Base-by-base conservation (phyloP, 768 basidiomycete species). In the Leucocoprinus leucothites region DNA sequence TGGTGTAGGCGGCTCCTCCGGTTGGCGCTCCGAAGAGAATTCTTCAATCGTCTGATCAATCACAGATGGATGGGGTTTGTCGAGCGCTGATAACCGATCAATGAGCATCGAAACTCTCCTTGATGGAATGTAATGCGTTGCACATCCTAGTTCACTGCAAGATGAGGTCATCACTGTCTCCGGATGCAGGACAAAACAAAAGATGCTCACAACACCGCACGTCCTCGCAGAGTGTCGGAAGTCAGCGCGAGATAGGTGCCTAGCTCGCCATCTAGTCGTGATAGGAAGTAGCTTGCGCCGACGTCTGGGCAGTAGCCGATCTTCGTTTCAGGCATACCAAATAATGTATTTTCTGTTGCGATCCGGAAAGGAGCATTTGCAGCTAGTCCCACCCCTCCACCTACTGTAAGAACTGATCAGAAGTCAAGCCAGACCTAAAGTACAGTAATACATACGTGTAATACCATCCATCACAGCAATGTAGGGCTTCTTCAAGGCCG, bases 281-380 rank as follows among this genome's bases (percentile, higher is more conserved):
- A 86, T 48, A 99, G 74, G 75, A 94, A 95, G 73, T 84, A 91
- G 63, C 83, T 94, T 25, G 87, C 89, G 18, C 97, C 97, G 22
- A 99, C 95, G 70, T 99, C 96, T 25, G 96, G 95, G 60, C 74
- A 84, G 66, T 91, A 93, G 42, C 89, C 90, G 63, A 94, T 94
- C 64, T 89, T 90, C 11, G 91, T 94, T 74, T 99, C 97, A 14
- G 97, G 97, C 97, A 98, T 98, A 5, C 94, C 88, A 67, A 98
- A 91, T 1, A 81, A 56, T 0, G 95, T 97, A 24, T 89, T 89
- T 68, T 96, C 94, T 2, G 96, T 98, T 3, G 95, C 95, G 53
- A 99, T 81, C 57, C 97, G 82, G 71, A 98, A 94, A 0, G 87
- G 81, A 3, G 95, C 96, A 55, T 87, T 82, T 9, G 87, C 82